These are phyloP conservation scores for Begonia masoniana DNA, from an alignment of 306 rosid genomes.

Conservation along the genomic window DNA sequence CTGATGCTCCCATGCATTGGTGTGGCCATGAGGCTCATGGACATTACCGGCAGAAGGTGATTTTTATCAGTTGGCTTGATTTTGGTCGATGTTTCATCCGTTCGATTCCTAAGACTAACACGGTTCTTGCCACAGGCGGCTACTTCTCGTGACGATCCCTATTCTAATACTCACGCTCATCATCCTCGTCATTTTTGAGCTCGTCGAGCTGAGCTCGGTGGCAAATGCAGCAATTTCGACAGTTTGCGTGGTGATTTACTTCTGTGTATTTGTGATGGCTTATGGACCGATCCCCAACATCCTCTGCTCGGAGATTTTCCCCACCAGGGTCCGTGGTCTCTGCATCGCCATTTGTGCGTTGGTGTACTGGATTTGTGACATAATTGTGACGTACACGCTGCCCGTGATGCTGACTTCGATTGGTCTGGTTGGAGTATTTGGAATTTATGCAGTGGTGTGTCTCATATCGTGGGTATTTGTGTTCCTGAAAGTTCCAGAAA, in stretches of 20 bases:
- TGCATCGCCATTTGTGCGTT: constrained; percentile 69
- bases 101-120: background rate
- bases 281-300: constrained; percentile 78
- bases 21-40: constrained; percentile 68
- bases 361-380: constrained; percentile 59
- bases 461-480: constrained; percentile 51
- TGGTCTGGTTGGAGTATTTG: constrained; percentile 56
- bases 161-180: constrained; percentile 45
- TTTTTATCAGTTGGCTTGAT: background rate
- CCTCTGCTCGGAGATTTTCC: constrained; percentile 68
- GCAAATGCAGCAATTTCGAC: constrained; percentile 52
- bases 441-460: constrained; percentile 47
- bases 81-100: background rate
- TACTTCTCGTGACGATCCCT: constrained; percentile 55
- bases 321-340: constrained; percentile 71
- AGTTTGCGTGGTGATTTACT: constrained; percentile 42
- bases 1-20: constrained; percentile 76
- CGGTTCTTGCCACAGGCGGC: constrained; percentile 31
- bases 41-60: constrained; percentile 63
- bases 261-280: constrained; percentile 56
- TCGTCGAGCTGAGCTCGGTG: constrained; percentile 26
- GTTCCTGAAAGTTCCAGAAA: constrained; percentile 70
- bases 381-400: constrained; percentile 56
- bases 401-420: constrained; percentile 42
- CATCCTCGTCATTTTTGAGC: constrained; percentile 31